phyloP scores from a whole-genome alignment of 768 basidiomycete species.

The Tulasnella sp. region DNA sequence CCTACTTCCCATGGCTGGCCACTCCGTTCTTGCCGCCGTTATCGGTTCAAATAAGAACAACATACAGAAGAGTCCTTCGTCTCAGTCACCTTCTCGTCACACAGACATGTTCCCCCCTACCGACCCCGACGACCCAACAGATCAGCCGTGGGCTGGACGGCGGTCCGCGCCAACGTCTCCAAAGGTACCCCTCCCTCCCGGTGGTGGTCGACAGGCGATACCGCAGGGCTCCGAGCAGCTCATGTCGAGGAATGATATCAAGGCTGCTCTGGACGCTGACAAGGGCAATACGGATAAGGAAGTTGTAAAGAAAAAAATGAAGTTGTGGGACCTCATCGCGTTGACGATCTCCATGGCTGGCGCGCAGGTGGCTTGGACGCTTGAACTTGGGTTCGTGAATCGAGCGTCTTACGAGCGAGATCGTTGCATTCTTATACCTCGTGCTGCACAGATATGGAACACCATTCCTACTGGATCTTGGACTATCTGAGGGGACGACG shows the following conservation, averaged over 20 bases:
- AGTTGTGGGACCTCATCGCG: slow-evolving; percentile 64
- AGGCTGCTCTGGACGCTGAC: not conserved
- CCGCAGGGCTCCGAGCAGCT: not conserved
- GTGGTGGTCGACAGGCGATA: too few relatives aligned
- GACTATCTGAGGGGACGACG: slow-evolving; percentile 79
- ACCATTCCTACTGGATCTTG: slow-evolving; percentile 73
- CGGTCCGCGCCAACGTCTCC: not conserved
- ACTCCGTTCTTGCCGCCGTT: slow-evolving; percentile 10
- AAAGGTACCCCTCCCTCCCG: not conserved
- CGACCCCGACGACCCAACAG: not conserved
- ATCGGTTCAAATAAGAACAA: slow-evolving; percentile 3
- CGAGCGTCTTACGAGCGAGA: too few relatives aligned
- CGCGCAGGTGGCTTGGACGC: slow-evolving; percentile 90
- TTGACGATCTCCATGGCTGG: slow-evolving; percentile 89
- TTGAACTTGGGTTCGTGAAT: slow-evolving; percentile 70
- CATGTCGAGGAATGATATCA: not conserved
- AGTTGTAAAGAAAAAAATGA: slow-evolving; percentile 15
- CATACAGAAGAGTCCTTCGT: not conserved
- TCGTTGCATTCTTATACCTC: not conserved
- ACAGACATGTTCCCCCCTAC: slow-evolving; percentile 1
- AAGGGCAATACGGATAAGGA: not conserved
- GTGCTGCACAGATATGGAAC: slow-evolving; percentile 81
- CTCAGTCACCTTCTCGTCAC: not conserved
- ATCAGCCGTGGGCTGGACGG: not conserved
- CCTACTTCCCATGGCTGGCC: not conserved